These are phyloP conservation scores for Termitomyces bulborhizus DNA, from an alignment of 768 basidiomycete species.

Conservation along the genomic window DNA sequence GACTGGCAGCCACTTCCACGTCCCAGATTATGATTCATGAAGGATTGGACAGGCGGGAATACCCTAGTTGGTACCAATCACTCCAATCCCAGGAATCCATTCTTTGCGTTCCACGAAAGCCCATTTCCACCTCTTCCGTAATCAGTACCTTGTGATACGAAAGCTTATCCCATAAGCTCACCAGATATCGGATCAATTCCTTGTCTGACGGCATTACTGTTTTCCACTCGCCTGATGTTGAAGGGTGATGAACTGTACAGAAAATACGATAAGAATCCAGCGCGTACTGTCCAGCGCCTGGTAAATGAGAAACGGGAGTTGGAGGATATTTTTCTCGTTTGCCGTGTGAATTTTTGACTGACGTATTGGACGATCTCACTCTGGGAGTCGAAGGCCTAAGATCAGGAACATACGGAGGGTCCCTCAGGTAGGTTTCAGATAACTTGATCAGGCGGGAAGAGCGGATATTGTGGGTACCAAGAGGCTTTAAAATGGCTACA, in stretches of 20 bases:
- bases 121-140: slow-evolving; percentile 65
- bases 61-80: slow-evolving; percentile 11
- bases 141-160: background rate
- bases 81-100: slow-evolving; percentile 44
- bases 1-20: slow-evolving; percentile 52
- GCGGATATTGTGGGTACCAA: slow-evolving; percentile 57
- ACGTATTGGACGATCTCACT: slow-evolving; percentile 2
- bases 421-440: slow-evolving; percentile 43
- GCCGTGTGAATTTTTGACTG: slow-evolving; percentile 8
- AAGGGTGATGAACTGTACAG: slow-evolving; percentile 31
- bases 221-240: slow-evolving; percentile 50
- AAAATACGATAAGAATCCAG: slow-evolving; percentile 76
- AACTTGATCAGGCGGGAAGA: slow-evolving; percentile 49
- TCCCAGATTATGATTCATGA: slow-evolving; percentile 25
- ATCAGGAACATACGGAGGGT: slow-evolving; percentile 30
- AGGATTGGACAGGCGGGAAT: background rate
- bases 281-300: slow-evolving; percentile 66
- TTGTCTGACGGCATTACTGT: slow-evolving; percentile 60
- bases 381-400: slow-evolving; percentile 24
- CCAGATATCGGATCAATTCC: slow-evolving; percentile 61
- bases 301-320: slow-evolving; percentile 50
- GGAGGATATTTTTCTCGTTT: slow-evolving; percentile 30
- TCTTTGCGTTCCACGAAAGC: slow-evolving; percentile 44
- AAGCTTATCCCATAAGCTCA: slow-evolving; percentile 23
- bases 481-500: slow-evolving; percentile 36